Base-by-base conservation (phyloP, 2,329 filamentous ascomycete species). In the Claviceps sp. region DNA sequence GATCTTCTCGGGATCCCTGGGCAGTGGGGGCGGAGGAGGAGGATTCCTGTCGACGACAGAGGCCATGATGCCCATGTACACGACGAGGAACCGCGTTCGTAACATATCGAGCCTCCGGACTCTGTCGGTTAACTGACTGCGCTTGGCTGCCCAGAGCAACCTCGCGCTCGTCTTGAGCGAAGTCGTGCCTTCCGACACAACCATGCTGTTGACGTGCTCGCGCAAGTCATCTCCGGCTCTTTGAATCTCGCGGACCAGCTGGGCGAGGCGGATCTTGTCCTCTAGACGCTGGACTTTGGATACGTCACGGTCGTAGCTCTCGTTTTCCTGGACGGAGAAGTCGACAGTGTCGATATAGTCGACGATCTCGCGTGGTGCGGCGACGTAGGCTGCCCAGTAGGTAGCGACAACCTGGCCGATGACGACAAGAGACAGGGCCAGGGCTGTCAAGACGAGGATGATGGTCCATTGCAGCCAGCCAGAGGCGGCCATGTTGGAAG, bases 41-140 rank as follows among this genome's bases (percentile, higher is more conserved):
- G 63, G 61, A 40, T 67, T 61, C 54, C 67, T 71, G 50, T 66
- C 65, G 38, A 63, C 60, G 46, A 60, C 59, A 50, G 65, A 65
- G 38, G 67, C 63, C 50, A 83, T 71, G 55, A 81, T 73, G 56
- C 79, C 76, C 76, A 84, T 77, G 63, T 81, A 82, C 40, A 81
- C 72, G 38, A 82, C 78, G 37, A 84, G 66, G 61, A 84, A 83
- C 55, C 80, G 75, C 77, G 81, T 82, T 61, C 80, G 73, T 61
- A 84, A 63, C 59, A 82, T 65, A 58, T 84, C 81, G 42, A 84
- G 67, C 47, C 79, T 70, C 52, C 76, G 72, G 51, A 83, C 68
- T 50, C 76, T 73, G 57, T 80, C 77, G 62, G 81, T 76, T 48
- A 84, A 66, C 50, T 71, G 69, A 49, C 63, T 65, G 58, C 77